Conservation (phyloP, 2,329 filamentous ascomycete species). For the Ceratocystis cacaofunesta region DNA sequence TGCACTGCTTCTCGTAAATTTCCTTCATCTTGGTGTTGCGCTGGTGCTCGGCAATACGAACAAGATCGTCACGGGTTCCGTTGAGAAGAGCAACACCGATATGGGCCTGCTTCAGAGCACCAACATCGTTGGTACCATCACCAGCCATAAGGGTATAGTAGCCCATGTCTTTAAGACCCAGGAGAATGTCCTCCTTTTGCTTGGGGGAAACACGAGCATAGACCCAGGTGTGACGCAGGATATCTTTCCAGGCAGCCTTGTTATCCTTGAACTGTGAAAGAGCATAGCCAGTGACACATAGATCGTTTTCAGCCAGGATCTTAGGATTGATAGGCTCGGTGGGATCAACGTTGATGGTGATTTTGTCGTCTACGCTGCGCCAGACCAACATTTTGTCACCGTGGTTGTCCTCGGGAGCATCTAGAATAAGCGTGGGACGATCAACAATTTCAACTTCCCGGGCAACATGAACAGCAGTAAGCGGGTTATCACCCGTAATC, state of each 20-base stretch:
- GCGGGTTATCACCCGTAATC: constrained; percentile 96
- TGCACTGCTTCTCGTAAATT: constrained; percentile 88
- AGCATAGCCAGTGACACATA: constrained; percentile 92
- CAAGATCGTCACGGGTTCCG: constrained; percentile 79
- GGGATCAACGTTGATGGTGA: constrained; percentile 73
- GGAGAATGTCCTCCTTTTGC: constrained; percentile 97
- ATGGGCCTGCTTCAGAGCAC: constrained; percentile 93
- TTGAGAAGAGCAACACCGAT: constrained; percentile 93
- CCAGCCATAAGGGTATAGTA: constrained; percentile 99
- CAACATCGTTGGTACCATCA: constrained; percentile 96
- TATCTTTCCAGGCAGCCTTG: constrained; percentile 56
- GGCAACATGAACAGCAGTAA: constrained; percentile 92
- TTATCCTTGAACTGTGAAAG: constrained; percentile 67
- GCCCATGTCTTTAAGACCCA: constrained; percentile 87
- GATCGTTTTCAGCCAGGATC: constrained; percentile 72
- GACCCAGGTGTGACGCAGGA: constrained; percentile 87
- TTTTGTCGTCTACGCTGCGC: constrained; percentile 86
- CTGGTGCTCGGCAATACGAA: constrained; percentile 81
- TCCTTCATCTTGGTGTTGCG: constrained; percentile 97
- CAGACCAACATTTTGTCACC: constrained; percentile 73
- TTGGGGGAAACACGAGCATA: constrained; percentile 96
- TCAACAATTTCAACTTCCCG: constrained; percentile 95
- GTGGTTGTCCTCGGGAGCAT: constrained; percentile 80
- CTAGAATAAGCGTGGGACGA: constrained; percentile 82
- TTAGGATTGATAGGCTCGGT: constrained; percentile 63